phyloP scores from a whole-genome alignment of 202 grass and related monocot species.

The Panicum hallii region DNA sequence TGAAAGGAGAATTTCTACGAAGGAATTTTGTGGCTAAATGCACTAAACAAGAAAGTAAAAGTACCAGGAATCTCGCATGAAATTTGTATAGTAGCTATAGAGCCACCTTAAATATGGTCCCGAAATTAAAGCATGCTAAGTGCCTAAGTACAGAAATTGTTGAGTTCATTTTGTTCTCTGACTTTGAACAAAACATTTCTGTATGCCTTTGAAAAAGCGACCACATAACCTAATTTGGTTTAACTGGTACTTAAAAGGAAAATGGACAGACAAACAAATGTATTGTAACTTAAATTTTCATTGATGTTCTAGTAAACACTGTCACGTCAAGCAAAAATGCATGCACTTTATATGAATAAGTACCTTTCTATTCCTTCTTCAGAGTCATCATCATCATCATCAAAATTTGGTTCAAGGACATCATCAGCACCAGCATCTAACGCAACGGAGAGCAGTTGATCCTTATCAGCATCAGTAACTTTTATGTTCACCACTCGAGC shows the following conservation, averaged over 20 bases:
- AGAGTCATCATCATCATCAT: slow-evolving; percentile 64
- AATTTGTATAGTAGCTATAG: not conserved
- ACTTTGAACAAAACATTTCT: slow-evolving; percentile 3
- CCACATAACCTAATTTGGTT: slow-evolving; percentile 3
- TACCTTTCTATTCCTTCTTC: slow-evolving; percentile 87
- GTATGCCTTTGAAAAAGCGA: not conserved
- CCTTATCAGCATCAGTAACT: slow-evolving; percentile 79
- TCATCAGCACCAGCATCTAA: slow-evolving; percentile 94
- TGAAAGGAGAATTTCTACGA: slow-evolving; percentile 1
- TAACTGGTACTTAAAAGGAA: not conserved
- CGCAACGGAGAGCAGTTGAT: slow-evolving; percentile 74
- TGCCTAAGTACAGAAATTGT: not conserved
- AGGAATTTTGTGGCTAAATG: slow-evolving; percentile 24
- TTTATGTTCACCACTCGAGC: slow-evolving; percentile 88
- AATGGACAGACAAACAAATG: not conserved
- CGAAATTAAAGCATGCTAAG: not conserved
- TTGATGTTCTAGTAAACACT: not conserved
- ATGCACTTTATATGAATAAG: not conserved
- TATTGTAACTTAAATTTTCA: not conserved
- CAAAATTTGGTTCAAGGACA: slow-evolving; percentile 81
- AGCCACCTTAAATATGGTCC: not conserved
- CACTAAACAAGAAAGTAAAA: slow-evolving; percentile 34
- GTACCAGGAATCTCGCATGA: slow-evolving; percentile 10
- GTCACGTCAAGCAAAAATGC: slow-evolving; percentile 10
- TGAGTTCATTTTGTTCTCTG: not conserved